Evolutionary conservation across 768 basidiomycete genomes (phyloP), one percentile per base, ranked within the genome.

Genomic region (Leccinum rimulosum): DNA sequence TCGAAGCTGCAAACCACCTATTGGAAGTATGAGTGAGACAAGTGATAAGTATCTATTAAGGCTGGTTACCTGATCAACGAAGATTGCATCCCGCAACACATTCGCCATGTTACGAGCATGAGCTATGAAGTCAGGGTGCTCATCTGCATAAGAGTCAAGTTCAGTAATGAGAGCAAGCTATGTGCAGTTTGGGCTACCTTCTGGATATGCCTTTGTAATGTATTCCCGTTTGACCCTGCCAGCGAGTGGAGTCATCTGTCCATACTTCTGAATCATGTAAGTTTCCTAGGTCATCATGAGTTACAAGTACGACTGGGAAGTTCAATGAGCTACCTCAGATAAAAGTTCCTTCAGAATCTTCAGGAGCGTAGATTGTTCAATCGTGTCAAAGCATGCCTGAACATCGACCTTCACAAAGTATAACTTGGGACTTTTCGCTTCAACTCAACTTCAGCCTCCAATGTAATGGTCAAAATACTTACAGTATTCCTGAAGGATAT

Each of bases 321-420:
- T 49, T 19, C 19, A 12, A 28, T 12, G 19, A 50, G 28, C 30
- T 59, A 89, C 93, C 77, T 92, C 85, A 1, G 87, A 85, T 52
- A 99, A 78, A 4, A 98, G 68, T 3, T 84, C 75, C 10, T 82
- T 79, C 28, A 98, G 73, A 45, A 99, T 91, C 43, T 83, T 79
- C 33, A 98, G 73, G 48, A 99, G 74, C 66, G 88, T 95, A 8
- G 82, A 79, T 72, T 98, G 97, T 35, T 93, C 87, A 59, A 98
- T 98, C 0, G 91, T 93, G 74, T 99, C 97, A 77, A 98, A 99
- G 65, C 95, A 97, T 8, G 96, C 88, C 61, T 89, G 89, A 17
- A 98, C 94, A 69, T 99, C 97, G 27, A 97, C 84, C 73, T 99
- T 99, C 54, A 95, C 95, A 67, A 99, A 96, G 73, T 95, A 98